These are phyloP conservation scores for Mycena vulgaris DNA, from an alignment of 768 basidiomycete species.

Conservation along the genomic window DNA sequence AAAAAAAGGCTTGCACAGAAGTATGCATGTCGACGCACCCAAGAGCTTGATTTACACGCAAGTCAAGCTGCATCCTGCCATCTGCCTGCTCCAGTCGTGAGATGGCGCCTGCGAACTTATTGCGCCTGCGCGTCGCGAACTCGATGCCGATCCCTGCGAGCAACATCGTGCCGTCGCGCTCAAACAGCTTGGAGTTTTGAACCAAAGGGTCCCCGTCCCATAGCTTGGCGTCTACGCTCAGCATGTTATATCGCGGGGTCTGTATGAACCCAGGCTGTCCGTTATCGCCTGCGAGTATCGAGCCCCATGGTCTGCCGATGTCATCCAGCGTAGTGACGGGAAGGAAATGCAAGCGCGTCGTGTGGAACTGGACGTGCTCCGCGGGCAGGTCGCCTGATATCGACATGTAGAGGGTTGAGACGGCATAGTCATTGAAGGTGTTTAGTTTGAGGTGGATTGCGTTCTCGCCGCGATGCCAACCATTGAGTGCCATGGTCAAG, in stretches of 20 bases:
- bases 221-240: conserved; percentile 57
- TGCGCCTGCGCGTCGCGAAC: conserved; percentile 68
- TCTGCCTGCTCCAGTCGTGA: conserved; percentile 49
- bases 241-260: conserved; percentile 51
- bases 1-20: background rate
- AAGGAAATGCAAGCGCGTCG: conserved; percentile 66
- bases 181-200: conserved; percentile 49
- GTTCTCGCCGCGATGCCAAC: conserved; percentile 69
- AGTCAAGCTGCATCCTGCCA: conserved; percentile 51
- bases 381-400: conserved; percentile 65
- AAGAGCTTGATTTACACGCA: conserved; percentile 69
- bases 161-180: conserved; percentile 47
- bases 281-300: conserved; percentile 62
- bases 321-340: conserved; percentile 70
- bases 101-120: conserved; percentile 72
- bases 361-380: conserved; percentile 66
- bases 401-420: conserved; percentile 51
- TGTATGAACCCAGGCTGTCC: conserved; percentile 65
- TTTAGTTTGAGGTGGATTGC: conserved; percentile 65
- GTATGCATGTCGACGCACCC: conserved; percentile 62
- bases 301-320: conserved; percentile 70
- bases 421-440: conserved; percentile 52
- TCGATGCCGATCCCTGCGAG: conserved; percentile 75
- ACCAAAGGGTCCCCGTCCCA: conserved; percentile 73
- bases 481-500: conserved; percentile 50